A percentile compares a stretch with the other conserved stretches of the same genome.
phyloP scores from a whole-genome alignment of 129 eudicot species.

The Rutidosis leptorrhynchoides region DNA sequence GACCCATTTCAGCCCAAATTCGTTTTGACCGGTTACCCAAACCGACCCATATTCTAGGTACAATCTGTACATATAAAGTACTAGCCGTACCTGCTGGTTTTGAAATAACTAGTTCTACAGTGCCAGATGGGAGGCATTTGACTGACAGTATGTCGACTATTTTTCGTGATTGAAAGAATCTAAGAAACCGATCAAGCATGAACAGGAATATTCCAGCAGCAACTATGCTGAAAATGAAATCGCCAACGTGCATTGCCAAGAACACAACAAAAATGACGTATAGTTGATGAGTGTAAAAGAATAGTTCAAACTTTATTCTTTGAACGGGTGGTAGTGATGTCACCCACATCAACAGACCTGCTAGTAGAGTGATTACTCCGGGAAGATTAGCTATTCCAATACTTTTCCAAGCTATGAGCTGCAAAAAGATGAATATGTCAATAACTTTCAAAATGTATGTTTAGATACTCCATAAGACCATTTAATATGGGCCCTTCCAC shows the following conservation, averaged over 20 bases:
- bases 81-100: conserved; percentile 67
- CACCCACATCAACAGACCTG: conserved; percentile 90
- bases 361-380: conserved; percentile 70
- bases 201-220: conserved; percentile 77
- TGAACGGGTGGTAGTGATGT: conserved; percentile 76
- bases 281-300: conserved; percentile 89
- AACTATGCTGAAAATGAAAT: conserved; percentile 50
- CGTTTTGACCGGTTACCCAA: no score
- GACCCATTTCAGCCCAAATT: no score
- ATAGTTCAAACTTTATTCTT: conserved; percentile 64
- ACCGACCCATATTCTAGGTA: no score
- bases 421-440: conserved; percentile 18
- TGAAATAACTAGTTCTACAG: conserved; percentile 76
- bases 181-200: conserved; percentile 84
- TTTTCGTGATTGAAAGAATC: conserved; percentile 76
- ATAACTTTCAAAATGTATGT: no score
- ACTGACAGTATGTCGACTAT: conserved; percentile 74
- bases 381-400: conserved; percentile 65
- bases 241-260: conserved; percentile 86
- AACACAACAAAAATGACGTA: conserved; percentile 71
- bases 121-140: conserved; percentile 71
- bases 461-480: no score
- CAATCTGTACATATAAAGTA: no score
- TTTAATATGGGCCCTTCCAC: no score
- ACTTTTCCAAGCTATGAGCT: conserved; percentile 61